These are phyloP conservation scores for Talaromyces sp. DNA, from an alignment of 2,329 filamentous ascomycete species.

Conservation along the genomic window DNA sequence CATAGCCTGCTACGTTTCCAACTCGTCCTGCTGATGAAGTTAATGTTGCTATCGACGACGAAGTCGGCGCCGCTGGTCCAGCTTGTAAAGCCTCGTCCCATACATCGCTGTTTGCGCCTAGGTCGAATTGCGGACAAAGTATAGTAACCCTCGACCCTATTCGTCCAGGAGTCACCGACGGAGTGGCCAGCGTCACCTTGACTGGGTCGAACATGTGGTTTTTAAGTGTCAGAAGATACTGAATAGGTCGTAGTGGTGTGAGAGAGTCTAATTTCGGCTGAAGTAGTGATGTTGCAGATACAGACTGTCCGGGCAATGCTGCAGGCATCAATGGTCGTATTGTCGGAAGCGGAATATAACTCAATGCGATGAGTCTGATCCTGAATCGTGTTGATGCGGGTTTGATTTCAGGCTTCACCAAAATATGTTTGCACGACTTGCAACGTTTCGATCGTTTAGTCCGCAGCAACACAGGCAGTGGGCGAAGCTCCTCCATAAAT, in stretches of 20 bases:
- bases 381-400: slow-evolving; percentile 85
- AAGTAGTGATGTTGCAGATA: slow-evolving; percentile 28
- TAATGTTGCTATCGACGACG: slow-evolving; percentile 31
- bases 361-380: slow-evolving; percentile 83
- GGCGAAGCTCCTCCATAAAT: slow-evolving; percentile 72
- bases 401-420: slow-evolving; percentile 90
- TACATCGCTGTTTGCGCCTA: slow-evolving; percentile 90
- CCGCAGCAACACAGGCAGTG: slow-evolving; percentile 75
- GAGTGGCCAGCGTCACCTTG: slow-evolving; percentile 81
- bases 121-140: slow-evolving; percentile 88
- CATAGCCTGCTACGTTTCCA: slow-evolving; percentile 29
- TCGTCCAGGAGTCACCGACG: slow-evolving; percentile 71
- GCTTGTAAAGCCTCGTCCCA: slow-evolving; percentile 82
- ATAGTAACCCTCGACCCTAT: slow-evolving; percentile 81
- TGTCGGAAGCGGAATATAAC: slow-evolving; percentile 79
- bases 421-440: slow-evolving; percentile 86
- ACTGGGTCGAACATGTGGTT: slow-evolving; percentile 94
- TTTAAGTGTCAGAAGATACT: slow-evolving; percentile 84
- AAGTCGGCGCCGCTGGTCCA: slow-evolving; percentile 40
- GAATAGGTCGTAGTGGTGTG: slow-evolving; percentile 54
- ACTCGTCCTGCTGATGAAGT: slow-evolving; percentile 25
- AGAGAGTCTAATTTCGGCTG: slow-evolving; percentile 47
- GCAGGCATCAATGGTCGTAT: slow-evolving; percentile 58
- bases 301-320: slow-evolving; percentile 22
- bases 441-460: slow-evolving; percentile 95